These are phyloP conservation scores for Candida coleopterorum DNA, from an alignment of 805 yeast species.

Conservation along the genomic window DNA sequence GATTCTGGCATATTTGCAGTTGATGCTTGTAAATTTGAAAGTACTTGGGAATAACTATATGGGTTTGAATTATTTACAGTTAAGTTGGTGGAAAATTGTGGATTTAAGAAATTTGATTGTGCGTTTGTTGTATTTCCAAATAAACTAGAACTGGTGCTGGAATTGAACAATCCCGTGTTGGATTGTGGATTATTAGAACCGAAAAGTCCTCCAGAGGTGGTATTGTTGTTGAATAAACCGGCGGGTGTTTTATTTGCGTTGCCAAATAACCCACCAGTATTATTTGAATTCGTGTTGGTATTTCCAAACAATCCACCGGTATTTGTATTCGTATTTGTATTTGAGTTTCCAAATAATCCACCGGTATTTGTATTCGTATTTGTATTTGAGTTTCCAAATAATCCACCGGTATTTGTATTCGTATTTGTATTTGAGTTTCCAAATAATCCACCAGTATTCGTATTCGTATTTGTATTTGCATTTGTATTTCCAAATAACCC, in stretches of 20 bases:
- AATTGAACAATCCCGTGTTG: slow-evolving; percentile 19
- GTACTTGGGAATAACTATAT: slow-evolving; percentile 24
- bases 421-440: slow-evolving; percentile 13
- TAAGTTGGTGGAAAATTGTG: slow-evolving; percentile 5
- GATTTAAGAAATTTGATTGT: slow-evolving; percentile 4
- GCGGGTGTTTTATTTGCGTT: slow-evolving; percentile 4
- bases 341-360: slow-evolving; percentile 20
- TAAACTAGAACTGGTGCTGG: not conserved
- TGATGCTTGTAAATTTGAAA: slow-evolving; percentile 17
- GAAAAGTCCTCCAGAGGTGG: slow-evolving; percentile 16
- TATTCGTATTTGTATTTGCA: slow-evolving; percentile 5
- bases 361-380: slow-evolving; percentile 11
- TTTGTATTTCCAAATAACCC: slow-evolving; percentile 21
- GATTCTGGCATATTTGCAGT: slow-evolving; percentile 27
- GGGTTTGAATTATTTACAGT: slow-evolving; percentile 19
- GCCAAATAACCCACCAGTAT: slow-evolving; percentile 21
- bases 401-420: slow-evolving; percentile 1
- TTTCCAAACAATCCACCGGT: slow-evolving; percentile 23
- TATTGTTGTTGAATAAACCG: not conserved
- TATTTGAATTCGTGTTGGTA: slow-evolving; percentile 8
- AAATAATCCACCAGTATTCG: slow-evolving; percentile 18
- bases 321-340: slow-evolving; percentile 3
- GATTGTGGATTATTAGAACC: slow-evolving; percentile 12
- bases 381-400: slow-evolving; percentile 16
- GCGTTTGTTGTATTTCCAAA: slow-evolving; percentile 6